phyloP scores from a whole-genome alignment of 2,329 filamentous ascomycete genomes.

The Colletotrichum coccodes region DNA sequence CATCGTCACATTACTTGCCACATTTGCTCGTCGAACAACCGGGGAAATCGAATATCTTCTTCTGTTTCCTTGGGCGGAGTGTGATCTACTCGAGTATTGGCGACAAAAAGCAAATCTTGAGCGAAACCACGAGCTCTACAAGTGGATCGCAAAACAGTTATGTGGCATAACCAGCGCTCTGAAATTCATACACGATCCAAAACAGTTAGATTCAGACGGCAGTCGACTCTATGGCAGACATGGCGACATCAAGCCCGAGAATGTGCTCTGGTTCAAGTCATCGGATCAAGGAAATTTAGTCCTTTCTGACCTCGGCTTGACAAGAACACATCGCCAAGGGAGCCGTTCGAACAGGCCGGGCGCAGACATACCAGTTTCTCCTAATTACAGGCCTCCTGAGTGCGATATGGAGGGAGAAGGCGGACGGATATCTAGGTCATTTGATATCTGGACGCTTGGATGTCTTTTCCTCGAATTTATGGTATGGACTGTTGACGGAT shows the following conservation, averaged over 20 bases:
- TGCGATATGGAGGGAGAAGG: not conserved
- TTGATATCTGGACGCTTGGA: slow-evolving; percentile 44
- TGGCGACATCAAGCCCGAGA: slow-evolving; percentile 26
- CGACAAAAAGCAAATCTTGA: not conserved
- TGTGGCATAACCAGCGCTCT: slow-evolving; percentile 18
- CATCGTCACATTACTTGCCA: not conserved
- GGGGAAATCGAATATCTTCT: not conserved
- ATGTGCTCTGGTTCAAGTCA: slow-evolving; percentile 12
- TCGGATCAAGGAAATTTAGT: not conserved
- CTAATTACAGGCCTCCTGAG: not conserved
- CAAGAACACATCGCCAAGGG: not conserved
- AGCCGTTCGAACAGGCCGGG: not conserved
- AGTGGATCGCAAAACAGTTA: slow-evolving; percentile 26
- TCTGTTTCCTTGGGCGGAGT: not conserved
- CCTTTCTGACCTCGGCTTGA: slow-evolving; percentile 6
- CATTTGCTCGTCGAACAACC: not conserved
- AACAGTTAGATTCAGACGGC: not conserved
- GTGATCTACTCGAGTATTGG: not conserved
- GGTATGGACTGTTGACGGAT: slow-evolving; percentile 40
- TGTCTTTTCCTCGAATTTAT: slow-evolving; percentile 41
- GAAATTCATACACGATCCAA: not conserved
- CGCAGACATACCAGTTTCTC: not conserved
- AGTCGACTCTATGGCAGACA: not conserved
- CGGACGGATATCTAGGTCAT: slow-evolving; percentile 33
- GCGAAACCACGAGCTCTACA: not conserved